Evolutionary conservation across 768 basidiomycete species (phyloP).

Genomic region (Trametes punicea): DNA sequence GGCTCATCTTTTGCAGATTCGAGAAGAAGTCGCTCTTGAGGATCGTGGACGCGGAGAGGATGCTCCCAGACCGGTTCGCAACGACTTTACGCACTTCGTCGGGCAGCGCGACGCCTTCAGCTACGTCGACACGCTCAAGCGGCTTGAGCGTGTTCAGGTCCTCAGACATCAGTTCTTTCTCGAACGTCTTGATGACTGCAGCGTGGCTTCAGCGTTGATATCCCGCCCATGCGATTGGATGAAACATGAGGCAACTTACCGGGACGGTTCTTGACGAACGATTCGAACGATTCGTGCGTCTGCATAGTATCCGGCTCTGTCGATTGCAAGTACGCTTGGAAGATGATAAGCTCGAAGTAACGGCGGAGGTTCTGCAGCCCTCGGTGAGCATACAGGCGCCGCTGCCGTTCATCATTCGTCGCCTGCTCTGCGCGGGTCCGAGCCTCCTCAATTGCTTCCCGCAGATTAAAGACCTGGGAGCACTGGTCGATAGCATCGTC

Average conservation of each 20-base stretch:
- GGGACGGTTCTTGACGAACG: slow-evolving; percentile 79
- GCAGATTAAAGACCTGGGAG: slow-evolving; percentile 75
- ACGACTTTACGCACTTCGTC: slow-evolving; percentile 92
- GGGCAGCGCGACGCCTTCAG: slow-evolving; percentile 72
- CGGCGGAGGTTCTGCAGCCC: slow-evolving; percentile 78
- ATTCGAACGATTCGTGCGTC: slow-evolving; percentile 73
- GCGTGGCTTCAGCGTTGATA: neutral
- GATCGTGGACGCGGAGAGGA: slow-evolving; percentile 89
- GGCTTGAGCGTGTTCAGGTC: slow-evolving; percentile 78
- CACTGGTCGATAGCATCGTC: slow-evolving; percentile 89
- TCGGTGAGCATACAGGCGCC: slow-evolving; percentile 59
- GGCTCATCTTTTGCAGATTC: slow-evolving; percentile 92
- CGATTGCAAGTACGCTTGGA: slow-evolving; percentile 86
- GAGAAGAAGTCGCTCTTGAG: slow-evolving; percentile 95
- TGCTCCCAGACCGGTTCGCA: slow-evolving; percentile 75
- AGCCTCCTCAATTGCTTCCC: slow-evolving; percentile 84
- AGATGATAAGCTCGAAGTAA: slow-evolving; percentile 83
- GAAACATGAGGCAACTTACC: slow-evolving; percentile 69
- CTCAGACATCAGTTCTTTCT: slow-evolving; percentile 83
- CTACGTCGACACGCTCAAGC: slow-evolving; percentile 64
- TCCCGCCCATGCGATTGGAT: neutral
- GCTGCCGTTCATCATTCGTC: slow-evolving; percentile 67
- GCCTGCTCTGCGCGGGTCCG: slow-evolving; percentile 76
- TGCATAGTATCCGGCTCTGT: slow-evolving; percentile 76
- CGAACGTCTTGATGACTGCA: slow-evolving; percentile 90